Evolutionary conservation across 2,329 filamentous ascomycete species (phyloP).

Genomic region (Domatiomyces globalis): DNA sequence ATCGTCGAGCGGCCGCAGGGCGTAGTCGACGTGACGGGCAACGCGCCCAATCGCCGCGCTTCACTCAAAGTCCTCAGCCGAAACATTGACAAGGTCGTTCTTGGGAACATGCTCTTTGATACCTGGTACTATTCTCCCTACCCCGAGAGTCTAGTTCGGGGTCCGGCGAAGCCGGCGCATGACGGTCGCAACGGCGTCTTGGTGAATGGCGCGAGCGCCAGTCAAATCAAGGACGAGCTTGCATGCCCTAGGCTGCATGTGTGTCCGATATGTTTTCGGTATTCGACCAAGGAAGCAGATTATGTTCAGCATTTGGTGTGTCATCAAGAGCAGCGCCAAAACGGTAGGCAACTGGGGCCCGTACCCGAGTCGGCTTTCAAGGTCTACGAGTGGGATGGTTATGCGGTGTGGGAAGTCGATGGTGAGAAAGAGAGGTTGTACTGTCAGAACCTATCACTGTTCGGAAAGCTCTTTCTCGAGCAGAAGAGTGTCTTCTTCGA

Average conservation of each 20-base stretch:
- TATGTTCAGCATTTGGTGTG: slow-evolving; percentile 38
- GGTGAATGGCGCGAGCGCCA: neutral
- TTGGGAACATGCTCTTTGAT: slow-evolving; percentile 70
- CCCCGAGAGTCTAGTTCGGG: slow-evolving; percentile 41
- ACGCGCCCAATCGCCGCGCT: slow-evolving; percentile 5
- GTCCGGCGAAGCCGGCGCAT: slow-evolving; percentile 3
- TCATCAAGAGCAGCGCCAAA: slow-evolving; percentile 21
- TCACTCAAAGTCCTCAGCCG: slow-evolving; percentile 29
- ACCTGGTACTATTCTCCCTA: slow-evolving; percentile 94
- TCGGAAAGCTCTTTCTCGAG: slow-evolving; percentile 93
- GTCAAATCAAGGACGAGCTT: slow-evolving; percentile 1
- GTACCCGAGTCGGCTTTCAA: slow-evolving; percentile 49
- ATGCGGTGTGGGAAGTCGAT: slow-evolving; percentile 84
- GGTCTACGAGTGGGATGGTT: slow-evolving; percentile 66
- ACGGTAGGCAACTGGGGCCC: slow-evolving; percentile 8
- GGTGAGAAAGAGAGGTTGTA: slow-evolving; percentile 80
- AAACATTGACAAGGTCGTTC: slow-evolving; percentile 74
- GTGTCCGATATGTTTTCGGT: slow-evolving; percentile 89
- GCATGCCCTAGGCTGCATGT: slow-evolving; percentile 32
- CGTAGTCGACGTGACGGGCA: neutral
- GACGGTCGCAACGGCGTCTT: slow-evolving; percentile 8
- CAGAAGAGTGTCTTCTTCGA: slow-evolving; percentile 99
- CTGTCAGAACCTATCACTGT: slow-evolving; percentile 87
- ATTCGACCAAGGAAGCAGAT: slow-evolving; percentile 40
- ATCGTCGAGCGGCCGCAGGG: neutral